These are phyloP conservation scores for Teratosphaeria destructans DNA, from an alignment of 2,329 filamentous ascomycete species.

Conservation along the genomic window DNA sequence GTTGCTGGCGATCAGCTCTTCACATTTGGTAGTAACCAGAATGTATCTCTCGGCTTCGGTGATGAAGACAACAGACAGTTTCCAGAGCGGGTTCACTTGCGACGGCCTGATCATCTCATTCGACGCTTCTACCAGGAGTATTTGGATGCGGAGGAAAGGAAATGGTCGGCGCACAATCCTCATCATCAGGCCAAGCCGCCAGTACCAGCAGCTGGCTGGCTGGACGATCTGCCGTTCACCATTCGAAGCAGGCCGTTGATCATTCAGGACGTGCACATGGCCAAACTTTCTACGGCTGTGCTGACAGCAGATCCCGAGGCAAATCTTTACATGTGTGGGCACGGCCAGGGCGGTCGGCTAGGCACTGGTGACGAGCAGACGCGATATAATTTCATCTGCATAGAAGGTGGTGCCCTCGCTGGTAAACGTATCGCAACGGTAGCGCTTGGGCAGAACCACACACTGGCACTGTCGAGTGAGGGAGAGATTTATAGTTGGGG, in stretches of 20 bases:
- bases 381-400: slow-evolving; percentile 72
- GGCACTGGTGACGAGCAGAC: slow-evolving; percentile 86
- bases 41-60: slow-evolving; percentile 83
- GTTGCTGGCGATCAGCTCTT: slow-evolving; percentile 74
- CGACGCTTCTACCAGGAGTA: slow-evolving; percentile 63
- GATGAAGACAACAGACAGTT: slow-evolving; percentile 92
- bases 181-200: slow-evolving; percentile 11
- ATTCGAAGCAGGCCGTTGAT: slow-evolving; percentile 62
- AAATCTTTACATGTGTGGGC: slow-evolving; percentile 86
- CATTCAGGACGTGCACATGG: slow-evolving; percentile 74
- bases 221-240: slow-evolving; percentile 57
- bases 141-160: slow-evolving; percentile 33
- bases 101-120: slow-evolving; percentile 67
- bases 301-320: slow-evolving; percentile 77
- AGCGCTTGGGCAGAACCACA: slow-evolving; percentile 84
- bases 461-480: slow-evolving; percentile 69
- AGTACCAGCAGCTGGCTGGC: slow-evolving; percentile 20
- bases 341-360: slow-evolving; percentile 80
- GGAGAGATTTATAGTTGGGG: slow-evolving; percentile 97
- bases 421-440: slow-evolving; percentile 67
- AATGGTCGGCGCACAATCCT: slow-evolving; percentile 29
- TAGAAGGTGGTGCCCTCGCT: slow-evolving; percentile 62
- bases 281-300: slow-evolving; percentile 84
- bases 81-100: slow-evolving; percentile 70
- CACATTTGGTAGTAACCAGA: slow-evolving; percentile 93